These are phyloP conservation scores for Gigaspora rosea DNA, from an alignment of 192 early-diverging fungal genomes.

Conservation along the genomic window DNA sequence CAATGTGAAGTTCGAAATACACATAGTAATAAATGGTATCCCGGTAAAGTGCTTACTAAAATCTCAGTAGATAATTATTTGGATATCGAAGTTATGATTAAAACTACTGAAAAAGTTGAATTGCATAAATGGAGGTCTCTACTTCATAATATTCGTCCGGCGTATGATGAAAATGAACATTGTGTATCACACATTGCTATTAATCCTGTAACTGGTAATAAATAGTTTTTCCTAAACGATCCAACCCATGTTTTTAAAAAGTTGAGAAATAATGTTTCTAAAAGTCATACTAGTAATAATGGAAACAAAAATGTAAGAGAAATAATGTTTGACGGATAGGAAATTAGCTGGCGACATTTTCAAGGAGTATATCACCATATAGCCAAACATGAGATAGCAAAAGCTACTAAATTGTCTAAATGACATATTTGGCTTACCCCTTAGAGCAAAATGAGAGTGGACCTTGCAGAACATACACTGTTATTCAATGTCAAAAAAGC, in stretches of 20 bases:
- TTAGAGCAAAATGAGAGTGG: background rate
- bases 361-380: background rate
- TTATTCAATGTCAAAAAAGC: background rate
- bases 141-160: too few relatives aligned
- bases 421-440: background rate
- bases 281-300: too few relatives aligned
- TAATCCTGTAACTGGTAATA: background rate
- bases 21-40: too few relatives aligned
- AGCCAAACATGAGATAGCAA: background rate
- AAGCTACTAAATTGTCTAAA: background rate
- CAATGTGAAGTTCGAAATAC: too few relatives aligned
- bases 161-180: background rate
- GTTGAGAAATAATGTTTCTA: too few relatives aligned
- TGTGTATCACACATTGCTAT: background rate
- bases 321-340: background rate
- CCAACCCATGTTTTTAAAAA: background rate
- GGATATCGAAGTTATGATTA: background rate
- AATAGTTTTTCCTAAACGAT: background rate
- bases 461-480: background rate
- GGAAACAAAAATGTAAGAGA: too few relatives aligned
- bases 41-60: too few relatives aligned
- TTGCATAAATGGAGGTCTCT: too few relatives aligned
- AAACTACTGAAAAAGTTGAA: background rate
- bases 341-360: background rate
- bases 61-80: too few relatives aligned